phyloP scores from a whole-genome alignment of 2,329 filamentous ascomycete genomes.

The Polytolypa hystricis region DNA sequence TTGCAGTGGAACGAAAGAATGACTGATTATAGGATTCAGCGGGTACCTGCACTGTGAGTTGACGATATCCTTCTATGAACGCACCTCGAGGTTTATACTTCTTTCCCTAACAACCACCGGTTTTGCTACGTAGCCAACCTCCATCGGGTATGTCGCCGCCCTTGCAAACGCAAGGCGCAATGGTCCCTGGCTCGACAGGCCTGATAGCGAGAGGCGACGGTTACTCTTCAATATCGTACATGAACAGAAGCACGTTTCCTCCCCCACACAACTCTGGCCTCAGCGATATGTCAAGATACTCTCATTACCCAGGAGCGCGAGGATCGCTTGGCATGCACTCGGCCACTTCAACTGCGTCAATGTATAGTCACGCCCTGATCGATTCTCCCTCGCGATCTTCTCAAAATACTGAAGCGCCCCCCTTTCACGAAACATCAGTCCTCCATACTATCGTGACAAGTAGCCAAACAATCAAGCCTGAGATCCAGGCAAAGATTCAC shows the following conservation, averaged over 20 bases:
- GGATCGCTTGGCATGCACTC: slow-evolving; percentile 22
- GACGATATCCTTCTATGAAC: not conserved
- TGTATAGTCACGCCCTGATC: slow-evolving; percentile 20
- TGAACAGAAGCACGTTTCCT: slow-evolving; percentile 22
- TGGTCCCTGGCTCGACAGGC: slow-evolving; percentile 17
- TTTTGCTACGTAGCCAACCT: slow-evolving; percentile 31
- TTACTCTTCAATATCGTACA: slow-evolving; percentile 24
- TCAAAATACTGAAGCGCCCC: slow-evolving; percentile 29
- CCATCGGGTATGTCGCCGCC: slow-evolving; percentile 35
- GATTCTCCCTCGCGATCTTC: slow-evolving; percentile 19
- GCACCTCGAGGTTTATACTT: not conserved
- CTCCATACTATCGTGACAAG: slow-evolving; percentile 26
- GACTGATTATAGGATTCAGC: slow-evolving; percentile 25
- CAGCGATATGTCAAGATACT: slow-evolving; percentile 23
- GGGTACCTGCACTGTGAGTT: slow-evolving; percentile 31
- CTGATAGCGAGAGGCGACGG: slow-evolving; percentile 30
- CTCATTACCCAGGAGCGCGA: slow-evolving; percentile 24
- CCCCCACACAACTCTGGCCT: slow-evolving; percentile 19
- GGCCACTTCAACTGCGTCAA: slow-evolving; percentile 20
- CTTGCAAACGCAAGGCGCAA: slow-evolving; percentile 22
- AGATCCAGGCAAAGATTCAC: slow-evolving; percentile 70
- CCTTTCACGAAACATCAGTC: slow-evolving; percentile 30
- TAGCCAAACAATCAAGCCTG: slow-evolving; percentile 48
- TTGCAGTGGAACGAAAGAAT: slow-evolving; percentile 27
- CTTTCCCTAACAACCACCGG: slow-evolving; percentile 1